phyloP scores from a whole-genome alignment of 768 basidiomycete genomes.

The Mycena galericulata region DNA sequence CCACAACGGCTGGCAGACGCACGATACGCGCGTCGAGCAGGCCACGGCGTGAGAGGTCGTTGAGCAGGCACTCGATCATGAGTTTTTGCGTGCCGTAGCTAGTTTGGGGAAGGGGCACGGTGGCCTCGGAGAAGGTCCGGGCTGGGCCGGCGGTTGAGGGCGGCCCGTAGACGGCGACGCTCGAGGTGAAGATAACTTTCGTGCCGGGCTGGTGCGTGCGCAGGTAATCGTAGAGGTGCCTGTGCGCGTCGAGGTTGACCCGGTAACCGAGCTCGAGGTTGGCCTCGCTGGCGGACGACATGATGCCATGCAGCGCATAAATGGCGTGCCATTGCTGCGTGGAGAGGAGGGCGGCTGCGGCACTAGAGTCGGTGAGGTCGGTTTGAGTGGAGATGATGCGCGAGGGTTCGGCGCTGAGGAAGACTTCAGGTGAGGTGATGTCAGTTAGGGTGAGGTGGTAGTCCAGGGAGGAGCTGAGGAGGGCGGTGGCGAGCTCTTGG shows the following conservation, averaged over 20 bases:
- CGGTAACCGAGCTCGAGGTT: constrained; percentile 20
- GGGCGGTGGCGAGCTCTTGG: constrained; percentile 8
- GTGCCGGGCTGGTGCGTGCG: neutral
- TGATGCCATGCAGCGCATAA: constrained; percentile 19
- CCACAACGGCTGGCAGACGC: constrained; percentile 11
- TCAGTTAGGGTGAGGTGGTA: constrained; percentile 20
- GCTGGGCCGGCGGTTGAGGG: constrained; percentile 16
- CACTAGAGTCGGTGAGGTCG: constrained; percentile 13
- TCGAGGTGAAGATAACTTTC: constrained; percentile 7
- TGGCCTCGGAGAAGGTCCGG: constrained; percentile 8
- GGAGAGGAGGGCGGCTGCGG: constrained; percentile 11
- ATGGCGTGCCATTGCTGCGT: constrained; percentile 16
- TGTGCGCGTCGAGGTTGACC: constrained; percentile 17
- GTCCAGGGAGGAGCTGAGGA: constrained; percentile 14
- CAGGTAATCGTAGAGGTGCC: constrained; percentile 3
- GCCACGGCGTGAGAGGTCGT: constrained; percentile 9
- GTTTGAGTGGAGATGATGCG: constrained; percentile 10
- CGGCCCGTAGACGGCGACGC: constrained; percentile 14
- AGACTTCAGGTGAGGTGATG: constrained; percentile 9
- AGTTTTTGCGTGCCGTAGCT: constrained; percentile 18
- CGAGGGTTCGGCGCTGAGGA: constrained; percentile 6
- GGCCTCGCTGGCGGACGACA: constrained; percentile 21
- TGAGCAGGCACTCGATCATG: constrained; percentile 13
- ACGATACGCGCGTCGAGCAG: constrained; percentile 4
- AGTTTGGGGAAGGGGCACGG: constrained; percentile 4